phyloP scores from a whole-genome alignment of 78 protist species.

The Dictyostelium firmibasis region DNA sequence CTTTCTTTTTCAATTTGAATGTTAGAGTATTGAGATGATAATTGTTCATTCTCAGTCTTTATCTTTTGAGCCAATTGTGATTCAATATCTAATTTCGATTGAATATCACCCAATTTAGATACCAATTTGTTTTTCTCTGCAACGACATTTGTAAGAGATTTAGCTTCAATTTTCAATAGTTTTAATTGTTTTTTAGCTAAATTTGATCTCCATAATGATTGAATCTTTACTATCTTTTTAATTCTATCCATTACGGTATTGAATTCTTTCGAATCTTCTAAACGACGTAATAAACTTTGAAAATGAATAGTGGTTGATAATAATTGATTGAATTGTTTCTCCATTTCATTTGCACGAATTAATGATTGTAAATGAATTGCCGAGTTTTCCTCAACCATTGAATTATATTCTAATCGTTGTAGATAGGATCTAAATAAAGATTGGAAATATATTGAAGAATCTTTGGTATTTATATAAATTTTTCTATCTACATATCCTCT shows the following conservation, averaged over 20 bases:
- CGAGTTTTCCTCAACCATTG: background rate
- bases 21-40: background rate
- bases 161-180: conserved; percentile 31
- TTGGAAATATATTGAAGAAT: conserved; percentile 15
- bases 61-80: background rate
- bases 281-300: conserved; percentile 12
- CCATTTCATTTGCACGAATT: background rate
- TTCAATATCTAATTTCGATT: background rate
- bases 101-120: background rate
- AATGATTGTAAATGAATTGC: conserved; percentile 25
- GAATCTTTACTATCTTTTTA: background rate
- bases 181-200: background rate
- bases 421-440: background rate
- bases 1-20: background rate
- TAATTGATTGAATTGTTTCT: background rate
- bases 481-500: background rate
- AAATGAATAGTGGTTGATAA: background rate
- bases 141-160: conserved; percentile 22
- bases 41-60: background rate
- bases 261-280: background rate
- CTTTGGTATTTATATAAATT: background rate
- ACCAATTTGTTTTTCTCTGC: conserved; percentile 36
- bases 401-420: background rate
- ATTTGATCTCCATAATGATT: conserved; percentile 42
- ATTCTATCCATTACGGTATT: background rate